Base-by-base conservation (phyloP, 2,329 filamentous ascomycete genomes). In the Sclerotinia trifoliorum region DNA sequence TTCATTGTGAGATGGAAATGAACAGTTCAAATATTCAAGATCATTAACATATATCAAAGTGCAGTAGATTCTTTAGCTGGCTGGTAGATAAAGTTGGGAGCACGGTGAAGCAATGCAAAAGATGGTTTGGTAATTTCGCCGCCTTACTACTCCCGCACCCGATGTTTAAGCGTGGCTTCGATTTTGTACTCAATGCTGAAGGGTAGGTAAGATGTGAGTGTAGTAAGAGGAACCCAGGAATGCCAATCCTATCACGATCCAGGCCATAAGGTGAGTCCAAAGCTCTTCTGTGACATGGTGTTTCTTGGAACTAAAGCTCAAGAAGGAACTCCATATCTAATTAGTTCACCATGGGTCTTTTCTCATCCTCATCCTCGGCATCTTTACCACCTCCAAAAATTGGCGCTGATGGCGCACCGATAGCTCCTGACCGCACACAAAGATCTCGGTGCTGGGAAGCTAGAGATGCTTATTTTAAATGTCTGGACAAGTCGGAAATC, bases 401-500 rank as follows among this genome's bases (percentile, higher is more conserved):
- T 74, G 76, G 83, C 70, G 77, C 82, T 68, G 85, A 88, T 75
- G 86, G 85, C 73, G 87, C 87, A 71, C 88, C 84, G 74, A 86
- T 94, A 75, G 93, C 94, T 6, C 95, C 95, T n/a, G 91, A 92
- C 77, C 90, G 94, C 72, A 87, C 85, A 71, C 91, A 94, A 79
- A 90, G 95, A 76, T 84, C 88, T 75, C 84, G 86, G 77, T 99
- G 95, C 86, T 99, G 94, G 91, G 90, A 93, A 75, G 89, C 91
- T 58, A 88, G 95, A 73, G 95, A 99, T 81, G 81, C 81, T 71
- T 98, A 95, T 84, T 98, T 96, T 80, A 81, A 83, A 73, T 99
- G 95, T 77, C 85, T 99, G 57, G 93, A 98, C 80, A 85, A 85
- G 73, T 85, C 93, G 82, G 82, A 85, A 77, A 94, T 99, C 73